These are phyloP conservation scores for Cucurbita pepo DNA, from an alignment of 306 rosid species.

Conservation along the genomic window DNA sequence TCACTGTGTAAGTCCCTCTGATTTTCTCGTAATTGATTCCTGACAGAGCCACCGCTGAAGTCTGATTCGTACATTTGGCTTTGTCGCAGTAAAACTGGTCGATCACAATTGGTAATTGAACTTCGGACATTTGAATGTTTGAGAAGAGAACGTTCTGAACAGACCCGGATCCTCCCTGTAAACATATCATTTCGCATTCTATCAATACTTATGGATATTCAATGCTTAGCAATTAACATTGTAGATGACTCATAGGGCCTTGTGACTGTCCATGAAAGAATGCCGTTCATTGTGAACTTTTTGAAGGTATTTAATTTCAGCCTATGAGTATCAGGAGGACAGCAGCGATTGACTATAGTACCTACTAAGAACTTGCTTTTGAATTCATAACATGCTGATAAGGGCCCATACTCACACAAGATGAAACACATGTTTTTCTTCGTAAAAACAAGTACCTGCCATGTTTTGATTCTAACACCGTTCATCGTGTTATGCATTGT, in stretches of 20 bases:
- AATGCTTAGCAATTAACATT: neutral
- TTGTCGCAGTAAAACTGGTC: conserved; percentile 95
- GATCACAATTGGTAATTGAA: conserved; percentile 85
- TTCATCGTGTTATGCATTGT: conserved; percentile 81
- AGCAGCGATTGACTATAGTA: neutral
- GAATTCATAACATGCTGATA: too few species aligned
- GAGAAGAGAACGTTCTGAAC: conserved; percentile 84
- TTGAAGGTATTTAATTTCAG: neutral
- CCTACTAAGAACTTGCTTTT: too few species aligned
- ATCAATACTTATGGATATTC: neutral
- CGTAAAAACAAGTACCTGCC: conserved; percentile 55
- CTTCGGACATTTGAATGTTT: conserved; percentile 76
- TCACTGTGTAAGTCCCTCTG: conserved; percentile 74
- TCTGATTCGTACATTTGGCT: conserved; percentile 51
- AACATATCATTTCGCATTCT: neutral
- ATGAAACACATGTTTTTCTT: neutral
- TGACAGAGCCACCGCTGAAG: conserved; percentile 69
- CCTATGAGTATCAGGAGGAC: neutral
- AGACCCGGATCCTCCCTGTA: conserved; percentile 92
- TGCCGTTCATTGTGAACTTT: neutral
- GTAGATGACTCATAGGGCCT: neutral
- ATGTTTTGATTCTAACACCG: conserved; percentile 96
- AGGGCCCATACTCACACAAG: too few species aligned
- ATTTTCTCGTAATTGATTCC: conserved; percentile 87
- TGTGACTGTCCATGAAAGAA: neutral